Conservation (phyloP, 805 yeast genomes). For the Scheffersomyces lignosus region DNA sequence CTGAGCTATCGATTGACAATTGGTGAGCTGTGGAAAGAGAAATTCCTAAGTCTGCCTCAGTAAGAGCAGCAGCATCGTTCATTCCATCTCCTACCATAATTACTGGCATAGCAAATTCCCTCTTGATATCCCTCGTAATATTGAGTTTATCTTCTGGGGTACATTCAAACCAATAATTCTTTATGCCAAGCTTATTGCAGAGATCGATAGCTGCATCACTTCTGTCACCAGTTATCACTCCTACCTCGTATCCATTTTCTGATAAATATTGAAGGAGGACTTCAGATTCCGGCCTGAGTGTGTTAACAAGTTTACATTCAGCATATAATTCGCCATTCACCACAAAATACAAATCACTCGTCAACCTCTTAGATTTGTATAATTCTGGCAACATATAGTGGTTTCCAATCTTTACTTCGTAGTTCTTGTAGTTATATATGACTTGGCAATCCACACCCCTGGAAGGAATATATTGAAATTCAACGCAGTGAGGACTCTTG, state of each 20-base stretch:
- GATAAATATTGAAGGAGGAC: constrained; percentile 1
- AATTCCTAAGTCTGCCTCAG: constrained; percentile 6
- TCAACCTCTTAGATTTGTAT: not conserved
- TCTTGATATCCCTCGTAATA: constrained; percentile 1
- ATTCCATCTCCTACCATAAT: constrained; percentile 8
- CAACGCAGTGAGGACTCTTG: not conserved
- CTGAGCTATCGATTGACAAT: constrained; percentile 7
- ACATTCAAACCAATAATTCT: constrained; percentile 4
- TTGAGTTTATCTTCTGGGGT: constrained; percentile 6
- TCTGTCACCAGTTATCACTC: constrained; percentile 7
- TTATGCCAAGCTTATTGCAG: constrained; percentile 3
- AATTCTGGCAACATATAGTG: not conserved
- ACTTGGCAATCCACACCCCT: constrained; percentile 3
- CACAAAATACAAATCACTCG: constrained; percentile 3
- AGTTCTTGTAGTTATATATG: not conserved
- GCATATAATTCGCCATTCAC: constrained; percentile 3
- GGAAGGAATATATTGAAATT: constrained; percentile 1
- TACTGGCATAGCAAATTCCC: constrained; percentile 3
- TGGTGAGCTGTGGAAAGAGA: constrained; percentile 8
- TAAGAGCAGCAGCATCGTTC: constrained; percentile 8
- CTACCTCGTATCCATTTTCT: constrained; percentile 1
- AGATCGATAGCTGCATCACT: constrained; percentile 4
- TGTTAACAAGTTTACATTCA: constrained; percentile 1
- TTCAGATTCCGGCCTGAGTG: constrained; percentile 2
- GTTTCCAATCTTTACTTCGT: constrained; percentile 2